These are phyloP conservation scores for Globisporangium echinulatum DNA, from an alignment of 352 stramenopile species.

Conservation along the genomic window DNA sequence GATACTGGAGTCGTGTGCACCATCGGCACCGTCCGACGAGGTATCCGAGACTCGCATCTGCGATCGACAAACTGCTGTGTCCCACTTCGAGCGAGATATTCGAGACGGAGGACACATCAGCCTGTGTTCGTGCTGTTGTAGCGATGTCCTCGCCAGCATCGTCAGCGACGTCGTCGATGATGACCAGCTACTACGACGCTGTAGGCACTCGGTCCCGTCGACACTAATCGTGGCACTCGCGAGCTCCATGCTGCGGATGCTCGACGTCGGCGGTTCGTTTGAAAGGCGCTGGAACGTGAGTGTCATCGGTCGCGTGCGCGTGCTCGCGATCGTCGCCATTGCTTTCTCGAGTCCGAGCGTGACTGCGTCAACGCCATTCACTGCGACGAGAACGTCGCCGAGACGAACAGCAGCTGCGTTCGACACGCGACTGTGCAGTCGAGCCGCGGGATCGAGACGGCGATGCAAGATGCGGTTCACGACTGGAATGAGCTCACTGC, in stretches of 20 bases:
- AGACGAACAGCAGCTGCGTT: conserved; percentile 15
- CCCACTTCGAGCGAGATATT: not conserved
- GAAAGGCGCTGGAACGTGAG: conserved; percentile 48
- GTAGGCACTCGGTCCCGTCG: not conserved
- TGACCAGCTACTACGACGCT: not conserved
- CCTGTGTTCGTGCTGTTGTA: not conserved
- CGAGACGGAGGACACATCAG: not conserved
- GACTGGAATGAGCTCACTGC: conserved; percentile 35
- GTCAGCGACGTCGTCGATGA: not conserved
- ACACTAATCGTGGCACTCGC: not conserved
- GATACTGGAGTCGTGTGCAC: conserved; percentile 2
- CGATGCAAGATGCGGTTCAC: conserved; percentile 25
- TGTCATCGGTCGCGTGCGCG: conserved; percentile 23
- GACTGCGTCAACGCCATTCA: conserved; percentile 48
- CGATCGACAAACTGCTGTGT: not conserved
- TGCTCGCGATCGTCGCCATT: conserved; percentile 28
- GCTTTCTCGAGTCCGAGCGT: conserved; percentile 28
- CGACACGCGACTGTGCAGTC: not conserved
- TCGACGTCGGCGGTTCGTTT: conserved; percentile 7
- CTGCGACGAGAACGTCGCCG: conserved; percentile 47
- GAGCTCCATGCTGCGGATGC: conserved; percentile 1
- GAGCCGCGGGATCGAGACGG: not conserved
- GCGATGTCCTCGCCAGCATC: not conserved
- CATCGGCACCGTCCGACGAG: not conserved
- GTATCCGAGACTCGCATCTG: not conserved